Evolutionary conservation across 768 basidiomycete genomes (phyloP).

Genomic region (Collybia mongolica): DNA sequence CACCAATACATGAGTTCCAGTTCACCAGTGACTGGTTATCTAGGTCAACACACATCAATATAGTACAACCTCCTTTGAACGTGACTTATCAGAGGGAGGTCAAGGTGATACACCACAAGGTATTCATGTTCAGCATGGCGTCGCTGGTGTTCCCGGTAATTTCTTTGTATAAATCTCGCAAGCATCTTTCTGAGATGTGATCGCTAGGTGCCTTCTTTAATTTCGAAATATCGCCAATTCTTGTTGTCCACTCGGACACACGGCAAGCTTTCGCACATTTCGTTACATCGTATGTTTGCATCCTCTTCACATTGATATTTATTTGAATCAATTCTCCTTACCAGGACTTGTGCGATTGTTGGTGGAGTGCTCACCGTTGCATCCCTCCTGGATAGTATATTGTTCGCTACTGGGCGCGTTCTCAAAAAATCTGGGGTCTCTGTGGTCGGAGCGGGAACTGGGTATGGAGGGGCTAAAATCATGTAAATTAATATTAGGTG

Average conservation of each 20-base stretch:
- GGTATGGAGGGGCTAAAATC: conserved; percentile 35
- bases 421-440: conserved; percentile 57
- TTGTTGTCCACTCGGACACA: conserved; percentile 87
- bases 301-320: not conserved
- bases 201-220: conserved; percentile 81
- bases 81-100: conserved; percentile 71
- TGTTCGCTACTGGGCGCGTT: conserved; percentile 78
- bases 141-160: conserved; percentile 65
- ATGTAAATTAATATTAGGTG: conserved; percentile 32
- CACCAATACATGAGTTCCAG: too few relatives aligned
- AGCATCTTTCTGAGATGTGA: not conserved
- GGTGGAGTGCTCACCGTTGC: conserved; percentile 97
- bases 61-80: conserved; percentile 94
- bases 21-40: not conserved
- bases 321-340: conserved; percentile 1
- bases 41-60: conserved; percentile 92
- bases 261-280: conserved; percentile 98
- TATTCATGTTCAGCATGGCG: conserved; percentile 73
- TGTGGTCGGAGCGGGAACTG: conserved; percentile 28
- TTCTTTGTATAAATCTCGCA: not conserved
- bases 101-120: conserved; percentile 59
- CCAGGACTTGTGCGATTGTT: conserved; percentile 93
- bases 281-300: conserved; percentile 80
- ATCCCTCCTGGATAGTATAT: conserved; percentile 79
- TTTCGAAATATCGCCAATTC: conserved; percentile 96